Conservation (phyloP, 2,329 filamentous ascomycete species). For the Alternaria viburni region DNA sequence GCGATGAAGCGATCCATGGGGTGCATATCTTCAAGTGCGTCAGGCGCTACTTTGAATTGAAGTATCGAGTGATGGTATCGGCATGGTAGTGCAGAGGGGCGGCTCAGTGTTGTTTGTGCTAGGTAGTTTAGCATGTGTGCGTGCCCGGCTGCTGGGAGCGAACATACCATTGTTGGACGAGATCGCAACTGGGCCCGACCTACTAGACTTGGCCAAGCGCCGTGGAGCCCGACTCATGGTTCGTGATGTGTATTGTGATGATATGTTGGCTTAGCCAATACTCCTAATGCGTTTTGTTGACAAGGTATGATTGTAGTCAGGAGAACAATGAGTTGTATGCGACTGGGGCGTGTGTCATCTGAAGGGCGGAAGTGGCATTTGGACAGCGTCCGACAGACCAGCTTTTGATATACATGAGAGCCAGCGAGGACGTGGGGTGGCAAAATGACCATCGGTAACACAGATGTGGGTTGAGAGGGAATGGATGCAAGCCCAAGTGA, state of each 20-base stretch:
- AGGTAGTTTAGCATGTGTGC: not conserved
- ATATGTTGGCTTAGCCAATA: not conserved
- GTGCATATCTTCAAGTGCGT: not conserved
- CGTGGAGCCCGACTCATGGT: not conserved
- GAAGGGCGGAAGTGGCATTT: not conserved
- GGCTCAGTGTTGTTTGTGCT: not conserved
- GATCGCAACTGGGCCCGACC: not conserved
- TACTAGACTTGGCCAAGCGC: not conserved
- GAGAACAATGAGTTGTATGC: not conserved
- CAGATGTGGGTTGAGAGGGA: not conserved
- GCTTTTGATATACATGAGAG: not conserved
- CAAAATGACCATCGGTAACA: not conserved
- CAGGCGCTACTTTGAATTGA: not conserved
- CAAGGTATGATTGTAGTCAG: not conserved
- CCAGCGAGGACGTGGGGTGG: not conserved
- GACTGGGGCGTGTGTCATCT: not conserved
- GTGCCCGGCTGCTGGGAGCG: not conserved
- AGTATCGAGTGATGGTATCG: not conserved
- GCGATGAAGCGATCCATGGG: conserved; percentile 9
- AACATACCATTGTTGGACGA: not conserved
- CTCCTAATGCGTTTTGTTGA: not conserved
- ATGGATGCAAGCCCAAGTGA: not conserved
- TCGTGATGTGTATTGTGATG: not conserved
- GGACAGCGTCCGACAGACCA: not conserved
- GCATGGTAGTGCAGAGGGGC: not conserved